Evolutionary conservation across 2,329 filamentous ascomycete genomes (phyloP), one percentile per base, ranked within the genome.

Genomic region (Monilinia vaccinii-corymbosi): DNA sequence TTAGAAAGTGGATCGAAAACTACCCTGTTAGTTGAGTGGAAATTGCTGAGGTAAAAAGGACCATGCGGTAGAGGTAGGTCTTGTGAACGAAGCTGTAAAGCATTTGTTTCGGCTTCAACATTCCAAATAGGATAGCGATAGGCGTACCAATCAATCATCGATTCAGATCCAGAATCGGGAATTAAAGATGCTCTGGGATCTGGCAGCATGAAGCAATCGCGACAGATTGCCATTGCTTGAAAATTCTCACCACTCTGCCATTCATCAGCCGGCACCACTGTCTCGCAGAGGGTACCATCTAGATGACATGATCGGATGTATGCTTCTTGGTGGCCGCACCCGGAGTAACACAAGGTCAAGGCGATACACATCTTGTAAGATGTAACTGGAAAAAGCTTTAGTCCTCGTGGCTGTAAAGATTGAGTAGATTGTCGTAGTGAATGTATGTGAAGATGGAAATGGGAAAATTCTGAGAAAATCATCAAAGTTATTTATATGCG

Each of bases 301-400:
- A 14, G 6, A 3, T 11, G 38, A 4, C 50, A 53, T 32, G 50
- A 7, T 3, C 50, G 50, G 2, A 31, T 7, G 18, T 21, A 31
- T 3, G 0, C 0, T 14, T 5, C 8, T 4, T 21, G 0, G n/a
- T 53, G 50, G 9, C 18, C 25, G 18, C 50, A 53, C 4, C 10
- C 13, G 1, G 0, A 7, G 8, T 21, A 53, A 1, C 1, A 0
- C 7, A 53, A 16, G 0, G 5, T 2, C 10, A 53, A 8, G 9
- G 7, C 23, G 9, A 53, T 32, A 44, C 50, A 53, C 38, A 53
- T 53, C 11, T 44, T 53, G 50, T 9, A 32, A 31, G 21, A 32
- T 1, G 18, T 32, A 11, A 18, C 11, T 9, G 13, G 3, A 23
- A 16, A 40, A 14, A 21, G 1, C 25, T 40, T 40, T 11, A n/a